Conservation (phyloP, 2,329 filamentous ascomycete genomes). For the Diaporthe velutina region DNA sequence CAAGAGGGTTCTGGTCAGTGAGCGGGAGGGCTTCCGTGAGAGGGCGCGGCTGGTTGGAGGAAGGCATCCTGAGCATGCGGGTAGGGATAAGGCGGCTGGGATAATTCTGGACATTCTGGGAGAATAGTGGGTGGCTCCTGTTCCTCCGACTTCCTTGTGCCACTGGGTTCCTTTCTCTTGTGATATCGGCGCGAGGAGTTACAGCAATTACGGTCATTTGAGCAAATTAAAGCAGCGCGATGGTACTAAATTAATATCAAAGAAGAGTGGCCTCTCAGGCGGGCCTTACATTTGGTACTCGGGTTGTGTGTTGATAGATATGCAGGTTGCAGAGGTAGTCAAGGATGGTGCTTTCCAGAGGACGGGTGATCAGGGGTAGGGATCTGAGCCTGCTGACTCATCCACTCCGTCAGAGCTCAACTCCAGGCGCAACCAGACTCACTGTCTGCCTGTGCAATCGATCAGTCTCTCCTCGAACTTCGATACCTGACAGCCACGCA, state of each 20-base stretch:
- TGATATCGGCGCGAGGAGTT: background rate
- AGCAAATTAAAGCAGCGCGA: background rate
- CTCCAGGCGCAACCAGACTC: background rate
- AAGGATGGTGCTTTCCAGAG: background rate
- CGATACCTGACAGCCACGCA: too few relatives aligned
- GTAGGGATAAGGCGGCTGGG: slow-evolving; percentile 33
- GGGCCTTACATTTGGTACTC: too few relatives aligned
- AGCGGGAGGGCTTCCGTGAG: slow-evolving; percentile 30
- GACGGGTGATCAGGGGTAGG: background rate
- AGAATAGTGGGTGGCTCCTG: background rate
- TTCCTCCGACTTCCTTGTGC: background rate
- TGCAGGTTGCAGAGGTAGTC: too few relatives aligned
- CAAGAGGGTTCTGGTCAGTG: slow-evolving; percentile 38
- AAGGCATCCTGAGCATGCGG: slow-evolving; percentile 31
- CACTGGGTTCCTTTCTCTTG: background rate
- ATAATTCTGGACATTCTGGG: slow-evolving; percentile 12
- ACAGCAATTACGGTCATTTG: background rate
- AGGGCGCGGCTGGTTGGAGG: slow-evolving; percentile 36
- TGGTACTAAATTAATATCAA: too few relatives aligned
- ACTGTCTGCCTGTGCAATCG: background rate
- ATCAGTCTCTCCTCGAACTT: background rate
- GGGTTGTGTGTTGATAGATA: too few relatives aligned
- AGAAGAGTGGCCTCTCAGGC: too few relatives aligned
- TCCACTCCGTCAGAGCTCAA: background rate
- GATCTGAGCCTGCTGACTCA: background rate